Percentiles rank a stretch among this genome's conserved stretches.
phyloP scores from a whole-genome alignment of 768 basidiomycete genomes.

The Pisolithus tinctorius region DNA sequence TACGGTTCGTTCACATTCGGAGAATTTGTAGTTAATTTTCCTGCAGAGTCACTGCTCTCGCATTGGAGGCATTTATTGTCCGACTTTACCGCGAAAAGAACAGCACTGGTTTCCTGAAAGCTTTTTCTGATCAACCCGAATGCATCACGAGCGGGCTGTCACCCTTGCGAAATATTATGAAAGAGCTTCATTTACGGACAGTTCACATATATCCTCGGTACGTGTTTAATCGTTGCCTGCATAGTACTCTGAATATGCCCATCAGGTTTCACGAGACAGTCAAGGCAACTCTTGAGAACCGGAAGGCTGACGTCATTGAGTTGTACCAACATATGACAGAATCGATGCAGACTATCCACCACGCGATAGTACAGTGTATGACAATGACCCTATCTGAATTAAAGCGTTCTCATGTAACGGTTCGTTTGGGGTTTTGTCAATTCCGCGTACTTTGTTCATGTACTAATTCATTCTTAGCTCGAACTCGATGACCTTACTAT shows the following conservation, averaged over 20 bases:
- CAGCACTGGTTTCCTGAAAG: slow-evolving; percentile 86
- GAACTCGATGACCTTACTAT: slow-evolving; percentile 91
- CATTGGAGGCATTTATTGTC: slow-evolving; percentile 88
- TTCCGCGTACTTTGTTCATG: not conserved
- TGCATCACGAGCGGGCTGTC: slow-evolving; percentile 89
- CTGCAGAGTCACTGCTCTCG: slow-evolving; percentile 75
- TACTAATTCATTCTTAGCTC: slow-evolving; percentile 43
- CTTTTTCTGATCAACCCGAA: slow-evolving; percentile 95
- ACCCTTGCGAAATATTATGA: slow-evolving; percentile 87
- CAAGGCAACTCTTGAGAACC: slow-evolving; percentile 72
- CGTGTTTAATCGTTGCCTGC: slow-evolving; percentile 1
- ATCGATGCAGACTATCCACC: slow-evolving; percentile 87
- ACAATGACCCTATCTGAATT: slow-evolving; percentile 82
- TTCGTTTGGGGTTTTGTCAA: slow-evolving; percentile 25
- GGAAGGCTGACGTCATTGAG: slow-evolving; percentile 88
- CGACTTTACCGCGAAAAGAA: slow-evolving; percentile 89
- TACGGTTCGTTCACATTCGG: slow-evolving; percentile 26
- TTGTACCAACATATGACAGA: slow-evolving; percentile 81
- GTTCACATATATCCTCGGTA: slow-evolving; percentile 92
- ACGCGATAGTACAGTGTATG: slow-evolving; percentile 92
- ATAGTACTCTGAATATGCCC: not conserved
- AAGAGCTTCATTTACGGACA: slow-evolving; percentile 82
- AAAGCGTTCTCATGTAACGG: slow-evolving; percentile 74
- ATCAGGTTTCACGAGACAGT: slow-evolving; percentile 85
- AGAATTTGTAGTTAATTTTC: not conserved